Conservation (phyloP, 371 early-diverging fungal genomes). For the Haplosporangium sp. region DNA sequence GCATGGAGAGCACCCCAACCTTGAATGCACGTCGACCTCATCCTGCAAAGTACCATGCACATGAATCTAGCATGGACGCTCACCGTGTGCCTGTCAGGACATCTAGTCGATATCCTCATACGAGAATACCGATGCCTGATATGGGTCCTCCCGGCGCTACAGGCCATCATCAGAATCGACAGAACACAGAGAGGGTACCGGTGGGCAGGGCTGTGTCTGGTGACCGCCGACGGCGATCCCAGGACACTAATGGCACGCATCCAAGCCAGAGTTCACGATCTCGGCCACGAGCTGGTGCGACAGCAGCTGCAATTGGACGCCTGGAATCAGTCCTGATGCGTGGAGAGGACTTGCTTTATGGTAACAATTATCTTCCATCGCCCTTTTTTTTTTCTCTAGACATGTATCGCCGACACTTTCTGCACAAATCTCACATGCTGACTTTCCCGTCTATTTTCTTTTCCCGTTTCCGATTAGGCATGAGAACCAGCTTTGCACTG, state of each 20-base stretch:
- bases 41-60: conserved; percentile 7
- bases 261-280: conserved; percentile 23
- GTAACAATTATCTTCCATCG: conserved; percentile 8
- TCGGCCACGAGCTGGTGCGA: conserved; percentile 47
- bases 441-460: neutral
- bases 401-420: neutral
- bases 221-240: conserved; percentile 2
- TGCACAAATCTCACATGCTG: neutral
- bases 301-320: conserved; percentile 51
- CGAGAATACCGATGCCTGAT: conserved; percentile 12
- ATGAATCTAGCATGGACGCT: neutral
- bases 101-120: neutral
- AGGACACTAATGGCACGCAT: conserved; percentile 12
- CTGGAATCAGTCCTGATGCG: conserved; percentile 36
- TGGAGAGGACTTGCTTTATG: conserved; percentile 39
- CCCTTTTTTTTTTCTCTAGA: neutral
- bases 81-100: neutral
- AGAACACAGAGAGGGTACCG: conserved; percentile 2
- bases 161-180: neutral
- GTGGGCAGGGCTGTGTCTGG: conserved; percentile 7
- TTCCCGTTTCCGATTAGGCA: conserved; percentile 18
- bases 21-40: conserved; percentile 14
- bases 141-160: neutral
- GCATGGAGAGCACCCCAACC: no score
- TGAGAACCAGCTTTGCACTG: conserved; percentile 45